Base-by-base conservation (phyloP, 352 stramenopile species). In the Phytophthora syringae region DNA sequence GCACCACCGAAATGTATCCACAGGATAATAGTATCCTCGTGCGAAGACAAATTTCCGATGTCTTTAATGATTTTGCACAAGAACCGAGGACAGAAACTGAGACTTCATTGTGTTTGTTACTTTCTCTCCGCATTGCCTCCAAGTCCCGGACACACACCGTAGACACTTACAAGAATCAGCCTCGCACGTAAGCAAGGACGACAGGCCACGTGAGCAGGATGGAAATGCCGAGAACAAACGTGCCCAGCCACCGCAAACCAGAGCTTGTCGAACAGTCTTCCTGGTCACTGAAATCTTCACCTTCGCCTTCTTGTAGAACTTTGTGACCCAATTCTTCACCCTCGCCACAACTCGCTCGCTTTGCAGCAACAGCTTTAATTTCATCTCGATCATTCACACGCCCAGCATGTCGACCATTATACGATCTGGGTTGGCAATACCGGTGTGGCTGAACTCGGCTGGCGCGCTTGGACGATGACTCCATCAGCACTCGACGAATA, bases 131-230 rank as follows among this genome's bases (percentile, higher is more conserved):
- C n/a, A n/a, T n/a, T n/a, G n/a, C n/a, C n/a, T n/a, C n/a, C n/a
- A n/a, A 9, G 27, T 32, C 27, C 27, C 27, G 5, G 27, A 32
- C 27, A 32, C 9, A 32, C 27, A 32, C 27, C 27, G 27, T 32
- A 9, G 37, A 32, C 7, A 32, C 39, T 60, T 7, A 32, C 10
- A 2, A 44, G 9, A 32, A 25, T 54, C 42, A 70, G 3, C 20
- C 47, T 5, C 28, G 36, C 15, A 70, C 40, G 34, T 60, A 70
- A 21, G 54, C 40, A n/a, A 70, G 6, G 4, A 13, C 48, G 24
- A 70, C 36, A 16, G 62, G 61, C 61, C 55, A 70, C 10, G 55
- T 71, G 7, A 66, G 40, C 37, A 66, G 22, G 20, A 71, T 71
- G 6, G 63, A 71, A 48, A 66, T 50, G 5, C 55, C 63, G 10